phyloP scores from a whole-genome alignment of 345 rosid genomes.

The Kernera saxatilis region DNA sequence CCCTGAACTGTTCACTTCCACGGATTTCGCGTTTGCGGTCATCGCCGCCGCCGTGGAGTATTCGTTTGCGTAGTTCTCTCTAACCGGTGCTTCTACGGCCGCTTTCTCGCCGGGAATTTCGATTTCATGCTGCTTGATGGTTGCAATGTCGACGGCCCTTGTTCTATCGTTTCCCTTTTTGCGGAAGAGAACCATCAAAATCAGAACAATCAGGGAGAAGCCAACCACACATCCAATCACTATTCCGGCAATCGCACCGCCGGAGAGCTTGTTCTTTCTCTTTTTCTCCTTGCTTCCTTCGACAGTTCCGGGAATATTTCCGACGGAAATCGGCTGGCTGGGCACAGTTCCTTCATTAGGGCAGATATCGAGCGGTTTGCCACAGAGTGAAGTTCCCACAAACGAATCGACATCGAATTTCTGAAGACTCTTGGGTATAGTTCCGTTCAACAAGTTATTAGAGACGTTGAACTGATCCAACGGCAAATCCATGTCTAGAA shows the following conservation, averaged over 20 bases:
- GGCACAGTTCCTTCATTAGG: conserved; percentile 38
- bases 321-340: conserved; percentile 38
- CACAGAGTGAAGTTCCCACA: conserved; percentile 74
- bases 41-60: conserved; percentile 33
- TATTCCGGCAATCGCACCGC: conserved; percentile 85
- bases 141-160: conserved; percentile 57
- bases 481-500: conserved; percentile 40
- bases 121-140: conserved; percentile 51
- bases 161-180: conserved; percentile 48
- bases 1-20: conserved; percentile 33
- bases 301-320: conserved; percentile 18
- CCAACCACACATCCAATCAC: conserved; percentile 74
- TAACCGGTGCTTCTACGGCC: conserved; percentile 42
- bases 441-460: conserved; percentile 70
- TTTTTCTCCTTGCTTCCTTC: conserved; percentile 16
- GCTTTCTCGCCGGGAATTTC: conserved; percentile 56
- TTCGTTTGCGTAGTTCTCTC: conserved; percentile 33
- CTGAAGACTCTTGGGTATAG: conserved; percentile 50
- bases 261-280: conserved; percentile 59
- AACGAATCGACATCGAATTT: conserved; percentile 49
- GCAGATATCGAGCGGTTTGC: conserved; percentile 56
- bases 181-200: conserved; percentile 55
- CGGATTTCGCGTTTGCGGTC: conserved; percentile 35
- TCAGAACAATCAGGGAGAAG: conserved; percentile 39
- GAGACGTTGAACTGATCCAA: conserved; percentile 81